Evolutionary conservation across 164 flowering plant species (phyloP), one percentile per base, ranked within the genome.

Genomic region (Hamamelis virginiana): DNA sequence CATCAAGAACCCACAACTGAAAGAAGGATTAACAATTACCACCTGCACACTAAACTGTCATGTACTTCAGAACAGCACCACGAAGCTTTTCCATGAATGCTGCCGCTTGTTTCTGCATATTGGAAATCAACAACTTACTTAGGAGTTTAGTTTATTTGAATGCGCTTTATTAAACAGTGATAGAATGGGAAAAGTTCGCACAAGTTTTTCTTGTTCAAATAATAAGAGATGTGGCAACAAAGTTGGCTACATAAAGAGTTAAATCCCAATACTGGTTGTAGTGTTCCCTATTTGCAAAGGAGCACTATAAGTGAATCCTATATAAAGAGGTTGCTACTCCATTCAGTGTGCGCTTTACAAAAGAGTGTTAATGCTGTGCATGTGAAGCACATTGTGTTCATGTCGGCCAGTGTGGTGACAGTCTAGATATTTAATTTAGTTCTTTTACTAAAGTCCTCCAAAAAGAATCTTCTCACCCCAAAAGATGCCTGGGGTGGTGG

Each of bases 1-100:
- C 19, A 72, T 33, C 19, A 59, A 25, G 19, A 52, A 23, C 43
- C 1, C 50, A 23, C n/a, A 9, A 59, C 13, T 9, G 19, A 5
- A 43, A n/a, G 1, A n/a, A 1, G 12, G 1, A 43, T 53, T 13
- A 62, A 64, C 55, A 22, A 18, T 41, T 51, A 45, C 61, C 64
- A 73, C 61, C 50, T 26, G 38, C 33, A 62, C 13, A 12, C 71
- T 85, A 94, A 14, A 79, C 92, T 43, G 98, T 91, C 65, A 88
- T 81, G 78, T 95, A 95, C 80, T 85, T 91, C 44, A 92, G 80
- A 75, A 95, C 78, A 19, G 91, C 87, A 19, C 82, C 82, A 15
- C 97, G 92, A 56, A 95, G 75, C 80, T 85, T 95, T 85, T 91
- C 94, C 97, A 95, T 92, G 81, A 75, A 92, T 41, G 75, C 91